Evolutionary conservation across 345 rosid genomes (phyloP), one percentile per base, ranked within the genome.

Genomic region (Combretum micranthum): DNA sequence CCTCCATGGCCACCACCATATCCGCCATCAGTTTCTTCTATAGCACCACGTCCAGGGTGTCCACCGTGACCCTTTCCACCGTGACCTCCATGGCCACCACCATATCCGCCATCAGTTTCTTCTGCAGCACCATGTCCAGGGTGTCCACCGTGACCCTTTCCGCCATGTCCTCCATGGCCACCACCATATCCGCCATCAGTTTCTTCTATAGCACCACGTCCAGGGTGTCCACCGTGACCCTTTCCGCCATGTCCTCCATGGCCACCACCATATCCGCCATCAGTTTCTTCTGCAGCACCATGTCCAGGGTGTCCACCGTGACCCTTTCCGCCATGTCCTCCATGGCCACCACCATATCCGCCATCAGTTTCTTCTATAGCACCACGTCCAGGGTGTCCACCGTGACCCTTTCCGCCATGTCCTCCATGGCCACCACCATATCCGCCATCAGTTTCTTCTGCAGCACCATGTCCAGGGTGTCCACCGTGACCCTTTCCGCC

Each of bases 321-420:
- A n/a, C n/a, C n/a, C n/a, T n/a, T n/a, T n/a, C n/a, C n/a, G n/a
- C n/a, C n/a, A 15, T 66, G 21, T 1, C 56, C 16, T 3, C 46
- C 65, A 8, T 66, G 42, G 0, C 56, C 52, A 12, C 45, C 15
- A 13, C 62, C 39, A n/a, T n/a, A n/a, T n/a, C n/a, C n/a, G n/a
- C n/a, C n/a, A n/a, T n/a, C n/a, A n/a, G n/a, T n/a, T n/a, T n/a
- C n/a, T n/a, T n/a, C n/a, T n/a, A n/a, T n/a, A n/a, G n/a, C 67
- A 4, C 17, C 64, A 17, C 55, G 4, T n/a, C n/a, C n/a, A 14
- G 52, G 37, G 6, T 52, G 47, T 1, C 57, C 60, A 2, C 64
- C 63, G 0, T 37, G 13, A 0, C 54, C 54, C 0, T 22, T 44
- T 0, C 32, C 52, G 0, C 57, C 65, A 2, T 13, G 43, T 13